These are phyloP conservation scores for Suillus placidus DNA, from an alignment of 768 basidiomycete genomes.

Conservation along the genomic window DNA sequence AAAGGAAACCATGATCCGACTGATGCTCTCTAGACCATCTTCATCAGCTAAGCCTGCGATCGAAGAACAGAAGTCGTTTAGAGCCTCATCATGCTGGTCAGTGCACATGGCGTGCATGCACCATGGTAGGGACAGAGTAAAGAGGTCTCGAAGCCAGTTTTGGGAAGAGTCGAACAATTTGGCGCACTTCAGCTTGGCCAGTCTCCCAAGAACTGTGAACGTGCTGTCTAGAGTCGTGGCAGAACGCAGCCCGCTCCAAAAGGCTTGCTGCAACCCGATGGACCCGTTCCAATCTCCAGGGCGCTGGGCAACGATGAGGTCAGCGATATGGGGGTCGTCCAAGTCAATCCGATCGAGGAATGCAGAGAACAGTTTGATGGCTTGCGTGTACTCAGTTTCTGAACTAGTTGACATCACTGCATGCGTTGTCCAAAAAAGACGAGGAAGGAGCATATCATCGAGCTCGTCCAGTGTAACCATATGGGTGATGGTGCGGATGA, in stretches of 20 bases:
- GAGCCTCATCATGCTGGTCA: constrained; percentile 56
- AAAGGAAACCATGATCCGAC: constrained; percentile 88
- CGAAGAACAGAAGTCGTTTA: constrained; percentile 73
- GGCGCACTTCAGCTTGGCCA: constrained; percentile 62
- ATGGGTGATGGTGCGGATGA: constrained; percentile 73
- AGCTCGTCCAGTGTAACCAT: constrained; percentile 59
- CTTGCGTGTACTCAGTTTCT: constrained; percentile 76
- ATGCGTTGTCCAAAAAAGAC: constrained; percentile 84
- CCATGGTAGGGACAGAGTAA: constrained; percentile 84
- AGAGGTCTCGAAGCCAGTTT: constrained; percentile 78
- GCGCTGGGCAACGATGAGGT: constrained; percentile 66
- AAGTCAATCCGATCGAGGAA: constrained; percentile 73
- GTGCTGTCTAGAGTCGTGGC: constrained; percentile 67
- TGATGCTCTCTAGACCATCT: constrained; percentile 77
- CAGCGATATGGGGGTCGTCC: constrained; percentile 64
- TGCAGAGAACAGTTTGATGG: constrained; percentile 62
- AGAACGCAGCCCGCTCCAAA: constrained; percentile 81
- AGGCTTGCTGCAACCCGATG: constrained; percentile 65
- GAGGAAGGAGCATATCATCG: constrained; percentile 67
- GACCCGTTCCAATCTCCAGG: constrained; percentile 73
- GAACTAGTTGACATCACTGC: constrained; percentile 84
- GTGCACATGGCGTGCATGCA: constrained; percentile 78
- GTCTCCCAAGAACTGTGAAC: constrained; percentile 64
- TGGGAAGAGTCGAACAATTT: constrained; percentile 72
- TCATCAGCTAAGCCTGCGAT: constrained; percentile 71